Base-by-base conservation (phyloP, 2,329 filamentous ascomycete species). In the Chalara sp. region DNA sequence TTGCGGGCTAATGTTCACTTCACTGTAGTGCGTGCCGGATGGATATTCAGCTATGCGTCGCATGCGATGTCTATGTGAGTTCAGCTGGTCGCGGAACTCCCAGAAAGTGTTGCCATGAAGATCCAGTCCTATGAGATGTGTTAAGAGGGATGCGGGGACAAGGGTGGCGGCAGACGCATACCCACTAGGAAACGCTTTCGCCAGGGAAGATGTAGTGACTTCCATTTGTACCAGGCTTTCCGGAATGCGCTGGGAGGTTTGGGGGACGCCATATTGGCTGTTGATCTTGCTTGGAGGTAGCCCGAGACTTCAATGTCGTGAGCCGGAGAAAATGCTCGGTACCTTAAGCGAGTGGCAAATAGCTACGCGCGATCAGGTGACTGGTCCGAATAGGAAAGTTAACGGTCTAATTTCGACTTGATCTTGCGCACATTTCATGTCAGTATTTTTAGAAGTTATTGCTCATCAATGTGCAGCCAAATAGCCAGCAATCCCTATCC, bases 21-120 rank as follows among this genome's bases (percentile, higher is more conserved):
- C 73, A 59, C 73, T 77, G 60, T 73, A 71, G 63, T 80, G 78
- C 3, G 75, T 74, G 42, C 70, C 70, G 46, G 71, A 67, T 8
- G 80, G 79, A 65, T 79, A 82, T 58, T 79, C 63, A 46, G 84
- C 80, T 56, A 84, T 83, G 63, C 81, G 78, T 32, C 81, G 78
- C 74, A 77, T 79, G 57, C 78, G 76, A 33, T 63, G 58, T 44
- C 65, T 52, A 46, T 71, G 67, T 35, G 66, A 60, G 52, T 59
- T 52, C 33, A 59, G 53, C 5, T 52, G 53, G 57, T 83, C 76
- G 52, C 74, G 74, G 68, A 86, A 84, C 61, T 84, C 80, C 81
- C 83, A 86, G 70, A 78, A 86, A 4, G 82, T 84, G 68, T 86
- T 85, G 50, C 81, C 81, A 29, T 79, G 63, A 52, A 85, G 79